Evolutionary conservation across 2,329 filamentous ascomycete genomes (phyloP).

Genomic region (Monosporascus sp.): DNA sequence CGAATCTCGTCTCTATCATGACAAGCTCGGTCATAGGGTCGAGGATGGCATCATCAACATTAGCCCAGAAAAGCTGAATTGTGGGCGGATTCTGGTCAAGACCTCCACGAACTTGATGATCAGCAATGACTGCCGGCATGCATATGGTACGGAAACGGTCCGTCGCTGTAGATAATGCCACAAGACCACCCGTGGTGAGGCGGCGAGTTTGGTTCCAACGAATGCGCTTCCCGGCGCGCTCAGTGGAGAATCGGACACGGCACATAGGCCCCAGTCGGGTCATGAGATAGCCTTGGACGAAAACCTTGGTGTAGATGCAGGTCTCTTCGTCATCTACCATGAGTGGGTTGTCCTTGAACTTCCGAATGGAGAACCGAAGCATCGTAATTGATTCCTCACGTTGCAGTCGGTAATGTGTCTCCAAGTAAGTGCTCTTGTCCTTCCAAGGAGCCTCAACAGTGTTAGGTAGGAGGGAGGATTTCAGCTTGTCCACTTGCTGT

Average conservation of each 20-base stretch:
- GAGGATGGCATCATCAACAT: slow-evolving; percentile 53
- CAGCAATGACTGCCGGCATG: slow-evolving; percentile 67
- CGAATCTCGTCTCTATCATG: slow-evolving; percentile 71
- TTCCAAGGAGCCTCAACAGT: slow-evolving; percentile 51
- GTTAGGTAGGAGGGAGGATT: slow-evolving; percentile 43
- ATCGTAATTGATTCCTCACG: slow-evolving; percentile 69
- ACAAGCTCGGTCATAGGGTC: slow-evolving; percentile 66
- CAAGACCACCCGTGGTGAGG: slow-evolving; percentile 46
- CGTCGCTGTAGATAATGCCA: slow-evolving; percentile 44
- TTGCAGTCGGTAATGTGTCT: slow-evolving; percentile 68
- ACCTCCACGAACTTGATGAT: slow-evolving; percentile 54
- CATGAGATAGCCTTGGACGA: slow-evolving; percentile 60
- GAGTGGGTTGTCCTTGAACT: slow-evolving; percentile 45
- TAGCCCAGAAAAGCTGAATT: slow-evolving; percentile 70
- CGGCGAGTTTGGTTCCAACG: slow-evolving; percentile 54
- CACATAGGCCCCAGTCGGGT: slow-evolving; percentile 58
- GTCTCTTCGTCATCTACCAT: slow-evolving; percentile 54
- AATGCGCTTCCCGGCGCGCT: slow-evolving; percentile 60
- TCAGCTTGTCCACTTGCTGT: slow-evolving; percentile 18
- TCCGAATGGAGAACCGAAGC: slow-evolving; percentile 60
- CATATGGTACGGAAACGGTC: slow-evolving; percentile 64
- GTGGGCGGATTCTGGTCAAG: slow-evolving; percentile 63
- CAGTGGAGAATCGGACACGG: slow-evolving; percentile 65
- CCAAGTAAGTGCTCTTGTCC: slow-evolving; percentile 61
- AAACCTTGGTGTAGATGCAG: slow-evolving; percentile 68